Base-by-base conservation (phyloP, 225 moss, liverwort and hornwort genomes). In the Marchantia polymorpha region DNA sequence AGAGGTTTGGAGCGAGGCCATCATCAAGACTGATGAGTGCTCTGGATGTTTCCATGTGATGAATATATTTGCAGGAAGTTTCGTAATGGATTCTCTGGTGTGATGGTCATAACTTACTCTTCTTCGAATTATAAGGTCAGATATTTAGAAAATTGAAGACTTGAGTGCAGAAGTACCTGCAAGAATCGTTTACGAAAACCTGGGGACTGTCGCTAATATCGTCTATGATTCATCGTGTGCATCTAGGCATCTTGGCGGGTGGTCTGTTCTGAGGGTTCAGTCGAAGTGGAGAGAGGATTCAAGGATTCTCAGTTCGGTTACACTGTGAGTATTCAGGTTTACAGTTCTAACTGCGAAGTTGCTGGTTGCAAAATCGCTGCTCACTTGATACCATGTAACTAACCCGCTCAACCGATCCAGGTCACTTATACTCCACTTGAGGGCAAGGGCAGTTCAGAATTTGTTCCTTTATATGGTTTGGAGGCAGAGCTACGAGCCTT, bases 101-200 rank as follows among this genome's bases (percentile, higher is more conserved):
- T 90, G 12, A 90, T 96, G 92, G 91, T 94, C 49, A 92, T 96
- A 10, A 89, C 92, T 0, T 96, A 89, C 78, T 89, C 96, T 13
- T 90, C 96, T 0, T 87, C 92, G 4, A 90, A 86, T n/a, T 90
- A 91, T 60, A 88, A 90, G 81, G 88, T 83, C 58, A 46, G 73
- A 58, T 14, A 64, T 73, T 50, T 10, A 20, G 4, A n/a, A 12
- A 11, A 49, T 12, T 51, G 4, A 71, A 20, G 19, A 19, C 49
- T 22, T n/a, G 4, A 71, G 0, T 17, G 68, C 68, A 31, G 17
- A 69, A 69, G 15, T 46, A 50, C 9, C 12, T 71, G 71, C 47
- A 17, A 50, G 71, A 10, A 23, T 22, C 2, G n/a, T n/a, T 50
- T 12, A 4, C 22, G 22, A 20, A 49, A 46, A 22, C 6, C 19